Base-by-base conservation (phyloP, 805 yeast genomes). In the Candida vartiovaarae region DNA sequence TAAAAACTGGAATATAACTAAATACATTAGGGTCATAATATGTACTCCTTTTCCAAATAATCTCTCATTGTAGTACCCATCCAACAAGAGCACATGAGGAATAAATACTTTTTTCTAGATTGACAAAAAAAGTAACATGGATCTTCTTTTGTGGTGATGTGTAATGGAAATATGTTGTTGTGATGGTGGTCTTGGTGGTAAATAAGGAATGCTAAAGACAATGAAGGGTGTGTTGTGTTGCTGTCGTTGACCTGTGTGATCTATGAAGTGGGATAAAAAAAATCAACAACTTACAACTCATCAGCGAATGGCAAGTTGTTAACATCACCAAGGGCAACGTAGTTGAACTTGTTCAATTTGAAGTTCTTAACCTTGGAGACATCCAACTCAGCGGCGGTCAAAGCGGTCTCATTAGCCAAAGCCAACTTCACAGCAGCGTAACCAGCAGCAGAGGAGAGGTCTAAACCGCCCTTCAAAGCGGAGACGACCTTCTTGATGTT, bases 301-400 rank as follows among this genome's bases (percentile, higher is more conserved):
- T 84, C 89, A 59, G 84, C 82, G 66, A 74, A 84, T 60, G 99
- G 97, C 70, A 91, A 79, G 53, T 78, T 80, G 62, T 80, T 82
- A 49, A 83, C 79, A 66, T 88, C 83, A 69, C 98, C 99, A 50
- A 87, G 82, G 51, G 93, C 96, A 53, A 83, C 93, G 61, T 84
- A 82, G 72, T 82, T 88, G 72, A 81, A 82, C 60, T 79, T 79
- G 52, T 74, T 74, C 48, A 84, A 57, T 60, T 75, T 71, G 63
- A 62, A 71, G 47, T 59, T 53, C 49, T 68, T 66, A 42, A 67
- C 72, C 25, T 65, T 52, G 31, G 66, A 59, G 44, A 70, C 63
- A 42, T 68, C 63, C 31, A 67, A 54, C 43, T 66, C 61, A 46
- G 55, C 43, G 50, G 71, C 63, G 43, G 61, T 50, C 42, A 60